These are phyloP conservation scores for Durio zibethinus DNA, from an alignment of 345 rosid genomes.

Conservation along the genomic window DNA sequence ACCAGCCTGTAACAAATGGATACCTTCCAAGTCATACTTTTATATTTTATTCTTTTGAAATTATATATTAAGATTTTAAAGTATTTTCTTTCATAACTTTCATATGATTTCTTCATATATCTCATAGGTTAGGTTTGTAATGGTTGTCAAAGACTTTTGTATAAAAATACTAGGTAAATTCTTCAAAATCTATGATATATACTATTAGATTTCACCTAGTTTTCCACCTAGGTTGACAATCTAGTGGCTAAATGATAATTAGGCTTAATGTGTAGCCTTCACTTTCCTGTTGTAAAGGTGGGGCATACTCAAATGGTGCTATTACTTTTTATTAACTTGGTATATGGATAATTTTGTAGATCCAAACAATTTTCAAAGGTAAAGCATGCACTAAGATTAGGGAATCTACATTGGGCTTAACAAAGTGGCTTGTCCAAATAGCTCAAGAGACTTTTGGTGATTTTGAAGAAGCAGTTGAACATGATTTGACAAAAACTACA, in stretches of 20 bases:
- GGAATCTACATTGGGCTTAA: conserved; percentile 83
- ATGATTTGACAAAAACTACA: conserved; percentile 92
- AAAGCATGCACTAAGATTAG: conserved; percentile 85
- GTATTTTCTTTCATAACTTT: not conserved
- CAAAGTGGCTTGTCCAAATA: conserved; percentile 84
- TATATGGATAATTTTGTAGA: conserved; percentile 41
- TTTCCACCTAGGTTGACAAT: not conserved
- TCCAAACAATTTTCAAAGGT: conserved; percentile 73
- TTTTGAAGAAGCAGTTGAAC: conserved; percentile 95
- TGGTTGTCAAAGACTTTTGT: not conserved
- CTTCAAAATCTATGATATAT: not conserved
- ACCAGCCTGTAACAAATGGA: not conserved
- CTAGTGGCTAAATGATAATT: not conserved
- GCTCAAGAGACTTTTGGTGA: conserved; percentile 93
- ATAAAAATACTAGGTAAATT: not conserved
- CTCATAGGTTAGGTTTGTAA: not conserved
- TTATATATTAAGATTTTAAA: not conserved
- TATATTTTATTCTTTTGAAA: conserved; percentile 2
- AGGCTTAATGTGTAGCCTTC: not conserved
- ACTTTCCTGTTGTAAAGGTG: not conserved
- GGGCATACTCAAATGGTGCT: not conserved
- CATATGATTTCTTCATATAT: not conserved
- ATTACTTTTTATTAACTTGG: not conserved
- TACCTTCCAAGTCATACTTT: not conserved
- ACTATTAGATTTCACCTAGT: not conserved